Conservation (phyloP, 2,329 filamentous ascomycete genomes). For the Colletotrichum scovillei region DNA sequence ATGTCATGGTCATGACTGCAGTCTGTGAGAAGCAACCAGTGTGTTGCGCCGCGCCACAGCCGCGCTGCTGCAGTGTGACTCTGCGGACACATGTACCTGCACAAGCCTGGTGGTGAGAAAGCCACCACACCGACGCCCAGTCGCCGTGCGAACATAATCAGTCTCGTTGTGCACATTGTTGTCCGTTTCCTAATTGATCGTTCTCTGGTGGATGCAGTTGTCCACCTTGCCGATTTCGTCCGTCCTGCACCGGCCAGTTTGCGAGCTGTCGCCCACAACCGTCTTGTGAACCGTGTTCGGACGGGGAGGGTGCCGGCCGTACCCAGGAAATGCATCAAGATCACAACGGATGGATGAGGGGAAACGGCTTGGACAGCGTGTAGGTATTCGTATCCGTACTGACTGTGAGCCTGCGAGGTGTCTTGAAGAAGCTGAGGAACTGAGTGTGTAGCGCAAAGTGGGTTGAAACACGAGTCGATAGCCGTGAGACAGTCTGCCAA, state of each 20-base stretch:
- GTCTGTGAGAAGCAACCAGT: neutral
- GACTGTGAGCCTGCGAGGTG: neutral
- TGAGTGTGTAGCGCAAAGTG: neutral
- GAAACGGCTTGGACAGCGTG: neutral
- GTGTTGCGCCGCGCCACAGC: neutral
- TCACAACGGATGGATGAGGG: neutral
- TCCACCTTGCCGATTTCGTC: neutral
- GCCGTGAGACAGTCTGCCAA: neutral
- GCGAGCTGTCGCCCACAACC: neutral
- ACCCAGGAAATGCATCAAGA: neutral
- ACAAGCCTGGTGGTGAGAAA: constrained; percentile 3
- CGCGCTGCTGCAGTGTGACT: constrained; percentile 19
- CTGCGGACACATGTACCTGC: constrained; percentile 6
- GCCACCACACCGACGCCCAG: neutral
- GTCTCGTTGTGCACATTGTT: neutral
- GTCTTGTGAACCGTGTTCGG: neutral
- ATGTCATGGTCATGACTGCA: neutral
- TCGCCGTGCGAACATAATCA: neutral
- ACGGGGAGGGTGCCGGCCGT: neutral
- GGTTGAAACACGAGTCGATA: neutral
- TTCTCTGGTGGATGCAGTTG: neutral
- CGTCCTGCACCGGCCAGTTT: neutral
- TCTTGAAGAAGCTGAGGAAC: neutral
- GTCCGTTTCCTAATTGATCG: neutral
- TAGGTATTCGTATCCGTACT: neutral